Base-by-base conservation (phyloP, 495 filamentous ascomycete species). In the Rusavskia elegans region DNA sequence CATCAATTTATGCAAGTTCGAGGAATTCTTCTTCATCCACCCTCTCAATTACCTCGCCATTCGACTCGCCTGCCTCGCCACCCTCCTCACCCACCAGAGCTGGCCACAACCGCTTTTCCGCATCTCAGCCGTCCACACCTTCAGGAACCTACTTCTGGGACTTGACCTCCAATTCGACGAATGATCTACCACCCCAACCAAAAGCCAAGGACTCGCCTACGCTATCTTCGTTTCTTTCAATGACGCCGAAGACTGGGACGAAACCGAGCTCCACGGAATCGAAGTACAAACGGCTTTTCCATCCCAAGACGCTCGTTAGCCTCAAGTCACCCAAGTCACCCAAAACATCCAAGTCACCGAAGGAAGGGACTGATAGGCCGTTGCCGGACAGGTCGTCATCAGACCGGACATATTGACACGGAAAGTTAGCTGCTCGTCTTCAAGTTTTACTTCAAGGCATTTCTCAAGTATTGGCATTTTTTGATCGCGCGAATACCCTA, bases 121-220 rank as follows among this genome's bases (percentile, higher is more conserved):
- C 39, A 17, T 62, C 59, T 3, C 57, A 59, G 27, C 59, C 59
- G 21, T 41, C 45, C 27, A 61, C 59, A 17, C 59, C 59, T 25
- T 56, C 25, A 2, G n/a, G 36, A 16, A 41, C 32, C 9, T 9
- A 20, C 2, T 14, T 7, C 29, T 17, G 36, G 6, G 11, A 19
- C 51, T 45, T 30, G 17, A 36, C 25, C 38, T 56, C 49, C 35
- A 49, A 19, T 39, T 50, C 13, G 23, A 27, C n/a, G 23, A 16
- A n/a, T 8, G 14, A 17, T 30, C 8, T 6, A 17, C 19, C 29
- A 14, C 21, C 42, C 13, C 51, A 17, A 37, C 27, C 41, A 23
- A 50, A 44, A 3, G 19, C 48, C 32, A 29, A 49, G 40, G 20
- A 53, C 58, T 5, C 58, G 29, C 50, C 59, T 17, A 21, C 45